A percentile compares a stretch with the other conserved stretches of the same genome.
These are phyloP conservation scores for Trichoderma afroharzianum DNA, from an alignment of 2,329 filamentous ascomycete species.

Conservation along the genomic window DNA sequence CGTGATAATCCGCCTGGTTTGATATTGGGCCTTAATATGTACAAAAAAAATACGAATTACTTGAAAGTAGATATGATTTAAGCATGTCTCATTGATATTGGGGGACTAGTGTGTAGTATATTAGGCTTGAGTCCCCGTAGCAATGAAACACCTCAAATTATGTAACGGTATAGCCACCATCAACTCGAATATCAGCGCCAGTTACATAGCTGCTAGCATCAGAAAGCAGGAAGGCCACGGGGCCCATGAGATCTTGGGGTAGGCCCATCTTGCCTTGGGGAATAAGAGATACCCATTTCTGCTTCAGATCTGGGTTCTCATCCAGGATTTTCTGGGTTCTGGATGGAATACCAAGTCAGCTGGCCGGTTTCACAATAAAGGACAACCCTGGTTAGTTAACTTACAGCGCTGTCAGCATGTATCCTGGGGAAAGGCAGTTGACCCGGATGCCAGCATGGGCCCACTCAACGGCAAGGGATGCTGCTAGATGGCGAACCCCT, in stretches of 20 bases:
- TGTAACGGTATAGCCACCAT: slow-evolving; percentile 84
- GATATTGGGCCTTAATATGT: slow-evolving; percentile 8
- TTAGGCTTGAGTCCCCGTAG: not conserved
- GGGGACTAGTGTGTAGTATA: not conserved
- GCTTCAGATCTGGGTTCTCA: slow-evolving; percentile 84
- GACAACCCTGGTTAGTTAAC: slow-evolving; percentile 30
- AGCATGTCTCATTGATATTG: not conserved
- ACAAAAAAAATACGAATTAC: not conserved
- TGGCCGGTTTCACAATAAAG: not conserved
- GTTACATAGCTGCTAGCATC: slow-evolving; percentile 71
- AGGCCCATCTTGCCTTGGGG: slow-evolving; percentile 91
- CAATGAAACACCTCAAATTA: not conserved
- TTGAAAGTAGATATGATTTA: not conserved
- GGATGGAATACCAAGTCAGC: slow-evolving; percentile 11
- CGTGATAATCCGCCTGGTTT: not conserved
- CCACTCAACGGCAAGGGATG: slow-evolving; percentile 92
- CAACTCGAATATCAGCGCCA: slow-evolving; percentile 74
- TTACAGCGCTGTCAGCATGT: slow-evolving; percentile 93
- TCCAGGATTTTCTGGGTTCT: slow-evolving; percentile 93
- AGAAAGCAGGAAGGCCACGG: slow-evolving; percentile 80
- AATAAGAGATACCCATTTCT: slow-evolving; percentile 88
- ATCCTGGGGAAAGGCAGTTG: slow-evolving; percentile 92
- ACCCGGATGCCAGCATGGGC: slow-evolving; percentile 82
- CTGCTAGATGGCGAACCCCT: slow-evolving; percentile 81
- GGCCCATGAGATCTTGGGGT: slow-evolving; percentile 89